Evolutionary conservation across 2,329 filamentous ascomycete species (phyloP).

Genomic region (Penicillium sp.): DNA sequence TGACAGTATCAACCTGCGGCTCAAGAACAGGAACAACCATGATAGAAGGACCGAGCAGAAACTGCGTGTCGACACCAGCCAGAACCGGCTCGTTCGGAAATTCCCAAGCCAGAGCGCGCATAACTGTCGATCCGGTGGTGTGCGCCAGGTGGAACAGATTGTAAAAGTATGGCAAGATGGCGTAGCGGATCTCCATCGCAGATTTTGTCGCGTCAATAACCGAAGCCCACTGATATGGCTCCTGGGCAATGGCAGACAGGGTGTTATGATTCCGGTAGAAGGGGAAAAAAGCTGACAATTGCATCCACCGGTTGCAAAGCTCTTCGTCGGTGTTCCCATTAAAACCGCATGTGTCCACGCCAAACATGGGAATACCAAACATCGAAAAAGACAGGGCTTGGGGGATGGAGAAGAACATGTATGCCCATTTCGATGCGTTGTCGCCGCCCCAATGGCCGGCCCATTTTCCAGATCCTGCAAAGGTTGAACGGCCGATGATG

Average conservation of each 20-base stretch:
- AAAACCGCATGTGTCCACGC: constrained; percentile 65
- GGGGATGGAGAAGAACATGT: constrained; percentile 70
- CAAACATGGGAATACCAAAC: constrained; percentile 73
- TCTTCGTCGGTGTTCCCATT: constrained; percentile 61
- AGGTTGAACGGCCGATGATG: constrained; percentile 77
- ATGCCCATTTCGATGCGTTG: constrained; percentile 64
- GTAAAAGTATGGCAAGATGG: constrained; percentile 69
- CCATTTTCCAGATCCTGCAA: constrained; percentile 67
- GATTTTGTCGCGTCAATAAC: constrained; percentile 59
- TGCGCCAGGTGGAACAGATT: constrained; percentile 64
- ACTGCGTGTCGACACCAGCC: constrained; percentile 62
- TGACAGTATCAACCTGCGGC: constrained; percentile 56
- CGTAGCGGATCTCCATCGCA: constrained; percentile 66
- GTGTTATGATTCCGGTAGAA: constrained; percentile 74
- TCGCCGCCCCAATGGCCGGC: constrained; percentile 80
- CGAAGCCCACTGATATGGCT: constrained; percentile 64
- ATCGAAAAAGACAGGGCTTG: constrained; percentile 70
- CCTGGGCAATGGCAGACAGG: constrained; percentile 56
- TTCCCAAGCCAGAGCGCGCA: constrained; percentile 69
- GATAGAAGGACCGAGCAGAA: constrained; percentile 61
- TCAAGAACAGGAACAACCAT: constrained; percentile 62
- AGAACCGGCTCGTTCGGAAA: constrained; percentile 66
- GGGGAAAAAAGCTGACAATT: constrained; percentile 66
- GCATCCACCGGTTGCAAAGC: constrained; percentile 69
- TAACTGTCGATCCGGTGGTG: constrained; percentile 60